Conservation (phyloP, 805 yeast genomes). For the Candida adriatica region DNA sequence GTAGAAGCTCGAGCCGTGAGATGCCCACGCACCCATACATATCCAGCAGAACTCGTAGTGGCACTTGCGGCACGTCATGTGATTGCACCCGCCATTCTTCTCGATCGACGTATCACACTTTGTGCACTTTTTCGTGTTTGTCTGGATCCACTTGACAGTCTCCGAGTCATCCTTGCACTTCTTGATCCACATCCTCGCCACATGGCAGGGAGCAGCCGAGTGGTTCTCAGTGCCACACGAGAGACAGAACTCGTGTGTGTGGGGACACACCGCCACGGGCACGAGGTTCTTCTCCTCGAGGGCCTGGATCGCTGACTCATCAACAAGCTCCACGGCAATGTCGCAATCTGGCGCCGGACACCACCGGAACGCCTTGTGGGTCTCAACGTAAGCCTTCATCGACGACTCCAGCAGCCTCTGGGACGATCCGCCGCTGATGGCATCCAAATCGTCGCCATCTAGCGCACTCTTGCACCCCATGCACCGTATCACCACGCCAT, state of each 20-base stretch:
- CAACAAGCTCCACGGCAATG: slow-evolving; percentile 39
- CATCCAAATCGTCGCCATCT: slow-evolving; percentile 33
- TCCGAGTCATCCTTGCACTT: slow-evolving; percentile 85
- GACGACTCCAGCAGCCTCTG: slow-evolving; percentile 28
- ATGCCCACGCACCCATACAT: slow-evolving; percentile 69
- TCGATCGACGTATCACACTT: slow-evolving; percentile 75
- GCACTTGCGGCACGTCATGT: slow-evolving; percentile 85
- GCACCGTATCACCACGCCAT: slow-evolving; percentile 52
- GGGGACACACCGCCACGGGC: slow-evolving; percentile 65
- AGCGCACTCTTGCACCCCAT: slow-evolving; percentile 47
- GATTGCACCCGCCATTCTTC: slow-evolving; percentile 96
- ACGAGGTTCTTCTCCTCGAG: slow-evolving; percentile 23
- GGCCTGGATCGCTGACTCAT: slow-evolving; percentile 7
- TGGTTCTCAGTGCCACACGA: slow-evolving; percentile 72
- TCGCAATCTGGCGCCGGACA: slow-evolving; percentile 85
- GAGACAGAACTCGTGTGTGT: slow-evolving; percentile 71
- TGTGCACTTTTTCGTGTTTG: slow-evolving; percentile 84
- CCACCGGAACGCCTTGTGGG: slow-evolving; percentile 50
- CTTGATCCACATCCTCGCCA: slow-evolving; percentile 64
- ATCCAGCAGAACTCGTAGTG: slow-evolving; percentile 87
- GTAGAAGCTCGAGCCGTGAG: slow-evolving; percentile 58
- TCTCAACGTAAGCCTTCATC: slow-evolving; percentile 44
- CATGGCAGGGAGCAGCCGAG: slow-evolving; percentile 73
- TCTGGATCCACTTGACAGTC: slow-evolving; percentile 79
- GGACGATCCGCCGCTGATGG: slow-evolving; percentile 30